Evolutionary conservation across 441 rosid species (phyloP).

Genomic region (Dalechampia spathulata): DNA sequence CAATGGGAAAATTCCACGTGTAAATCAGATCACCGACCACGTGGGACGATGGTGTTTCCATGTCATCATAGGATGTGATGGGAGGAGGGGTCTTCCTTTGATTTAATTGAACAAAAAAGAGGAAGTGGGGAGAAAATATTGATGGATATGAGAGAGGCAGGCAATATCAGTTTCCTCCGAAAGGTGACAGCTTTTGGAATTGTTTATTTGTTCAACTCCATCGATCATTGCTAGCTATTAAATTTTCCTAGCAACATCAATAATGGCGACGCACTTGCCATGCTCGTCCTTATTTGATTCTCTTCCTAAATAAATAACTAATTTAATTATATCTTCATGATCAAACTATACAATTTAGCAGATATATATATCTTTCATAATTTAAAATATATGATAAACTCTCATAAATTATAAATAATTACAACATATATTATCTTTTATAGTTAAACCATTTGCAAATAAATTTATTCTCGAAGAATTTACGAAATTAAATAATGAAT

Average conservation of each 20-base stretch:
- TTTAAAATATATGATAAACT: too few relatives aligned
- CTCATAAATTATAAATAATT: too few relatives aligned
- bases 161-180: neutral
- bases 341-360: too few relatives aligned
- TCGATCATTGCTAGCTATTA: neutral
- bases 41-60: slow-evolving; percentile 1
- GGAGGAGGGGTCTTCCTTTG: neutral
- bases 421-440: too few relatives aligned
- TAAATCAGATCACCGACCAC: slow-evolving; percentile 14
- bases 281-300: neutral
- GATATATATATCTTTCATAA: too few relatives aligned
- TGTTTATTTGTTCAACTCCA: neutral
- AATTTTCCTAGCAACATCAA: neutral
- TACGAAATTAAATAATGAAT: too few relatives aligned
- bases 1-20: neutral
- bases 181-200: neutral
- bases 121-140: neutral
- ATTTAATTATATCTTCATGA: too few relatives aligned
- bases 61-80: slow-evolving; percentile 8
- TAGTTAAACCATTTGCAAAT: too few relatives aligned
- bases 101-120: neutral
- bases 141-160: neutral
- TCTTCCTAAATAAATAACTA: too few relatives aligned
- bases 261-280: neutral
- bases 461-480: too few relatives aligned